Evolutionary conservation across 1,284 basidiomycete genomes (phyloP).

Genomic region (Fomitopsis palustris): DNA sequence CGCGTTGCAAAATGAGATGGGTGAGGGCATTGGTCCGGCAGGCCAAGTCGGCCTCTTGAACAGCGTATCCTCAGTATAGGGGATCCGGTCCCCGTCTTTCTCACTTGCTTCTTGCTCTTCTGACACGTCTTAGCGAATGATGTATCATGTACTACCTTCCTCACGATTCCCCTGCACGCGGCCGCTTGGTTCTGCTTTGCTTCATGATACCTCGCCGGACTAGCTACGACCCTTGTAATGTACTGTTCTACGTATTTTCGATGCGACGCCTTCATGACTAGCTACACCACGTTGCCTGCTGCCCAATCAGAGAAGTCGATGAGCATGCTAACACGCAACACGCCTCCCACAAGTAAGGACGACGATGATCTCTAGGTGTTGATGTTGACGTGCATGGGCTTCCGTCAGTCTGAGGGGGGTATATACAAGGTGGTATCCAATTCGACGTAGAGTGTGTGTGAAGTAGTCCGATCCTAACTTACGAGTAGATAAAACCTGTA

Average conservation of each 20-base stretch:
- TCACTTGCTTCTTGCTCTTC: background rate
- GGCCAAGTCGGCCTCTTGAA: constrained; percentile 53
- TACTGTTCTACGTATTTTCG: background rate
- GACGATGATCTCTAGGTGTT: no score
- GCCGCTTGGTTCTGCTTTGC: background rate
- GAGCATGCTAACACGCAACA: no score
- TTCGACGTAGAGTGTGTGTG: background rate
- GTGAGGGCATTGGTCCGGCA: constrained; percentile 40
- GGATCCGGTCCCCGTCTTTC: background rate
- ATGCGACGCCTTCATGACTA: no score
- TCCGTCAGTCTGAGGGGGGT: no score
- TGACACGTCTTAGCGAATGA: background rate
- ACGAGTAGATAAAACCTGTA: background rate
- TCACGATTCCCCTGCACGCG: background rate
- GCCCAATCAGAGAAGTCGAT: no score
- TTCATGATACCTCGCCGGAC: background rate
- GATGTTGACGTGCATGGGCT: no score
- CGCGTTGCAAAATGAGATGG: constrained; percentile 37
- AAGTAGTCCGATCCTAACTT: background rate
- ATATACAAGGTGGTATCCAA: background rate
- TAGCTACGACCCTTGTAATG: background rate
- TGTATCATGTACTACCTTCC: background rate
- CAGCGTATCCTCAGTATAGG: constrained; percentile 37
- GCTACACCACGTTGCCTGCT: no score
- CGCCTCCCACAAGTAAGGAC: no score